phyloP scores from a whole-genome alignment of 1,284 basidiomycete species.

The Polyporus tsugae region DNA sequence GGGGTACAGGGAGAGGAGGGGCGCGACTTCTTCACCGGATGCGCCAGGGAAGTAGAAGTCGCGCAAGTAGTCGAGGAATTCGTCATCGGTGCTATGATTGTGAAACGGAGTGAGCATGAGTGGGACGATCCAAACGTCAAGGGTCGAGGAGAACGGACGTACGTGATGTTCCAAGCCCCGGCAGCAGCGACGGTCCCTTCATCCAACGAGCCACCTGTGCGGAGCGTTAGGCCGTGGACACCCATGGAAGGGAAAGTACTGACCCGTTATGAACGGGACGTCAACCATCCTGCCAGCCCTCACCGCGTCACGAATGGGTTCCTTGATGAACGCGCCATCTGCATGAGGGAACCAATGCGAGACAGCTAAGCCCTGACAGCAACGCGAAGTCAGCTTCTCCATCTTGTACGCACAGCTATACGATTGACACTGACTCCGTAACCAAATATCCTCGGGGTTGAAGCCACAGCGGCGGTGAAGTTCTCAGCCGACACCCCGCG shows the following conservation, averaged over 20 bases:
- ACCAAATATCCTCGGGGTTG: conserved; percentile 9
- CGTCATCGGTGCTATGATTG: conserved; percentile 20
- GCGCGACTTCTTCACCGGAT: conserved; percentile 15
- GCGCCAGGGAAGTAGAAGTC: conserved; percentile 25
- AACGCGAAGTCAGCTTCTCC: background rate
- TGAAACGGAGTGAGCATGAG: background rate
- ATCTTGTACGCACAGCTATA: background rate
- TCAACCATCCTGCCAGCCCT: conserved; percentile 32
- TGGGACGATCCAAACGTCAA: too few relatives aligned
- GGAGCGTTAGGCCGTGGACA: background rate
- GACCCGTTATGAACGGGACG: background rate
- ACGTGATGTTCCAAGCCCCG: conserved; percentile 27
- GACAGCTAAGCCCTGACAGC: conserved; percentile 18
- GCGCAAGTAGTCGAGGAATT: conserved; percentile 18
- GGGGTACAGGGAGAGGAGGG: conserved; percentile 36
- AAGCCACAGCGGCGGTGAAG: conserved; percentile 31
- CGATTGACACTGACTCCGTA: background rate
- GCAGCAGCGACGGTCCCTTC: conserved; percentile 42
- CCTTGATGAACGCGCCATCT: conserved; percentile 45
- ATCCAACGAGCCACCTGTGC: conserved; percentile 37
- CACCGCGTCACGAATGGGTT: conserved; percentile 36
- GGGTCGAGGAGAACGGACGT: too few relatives aligned
- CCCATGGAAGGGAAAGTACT: background rate
- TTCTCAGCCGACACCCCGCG: conserved; percentile 46
- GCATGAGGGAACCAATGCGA: conserved; percentile 44